These are phyloP conservation scores for Ganoderma sinense DNA, from an alignment of 1,284 basidiomycete genomes.

Conservation along the genomic window DNA sequence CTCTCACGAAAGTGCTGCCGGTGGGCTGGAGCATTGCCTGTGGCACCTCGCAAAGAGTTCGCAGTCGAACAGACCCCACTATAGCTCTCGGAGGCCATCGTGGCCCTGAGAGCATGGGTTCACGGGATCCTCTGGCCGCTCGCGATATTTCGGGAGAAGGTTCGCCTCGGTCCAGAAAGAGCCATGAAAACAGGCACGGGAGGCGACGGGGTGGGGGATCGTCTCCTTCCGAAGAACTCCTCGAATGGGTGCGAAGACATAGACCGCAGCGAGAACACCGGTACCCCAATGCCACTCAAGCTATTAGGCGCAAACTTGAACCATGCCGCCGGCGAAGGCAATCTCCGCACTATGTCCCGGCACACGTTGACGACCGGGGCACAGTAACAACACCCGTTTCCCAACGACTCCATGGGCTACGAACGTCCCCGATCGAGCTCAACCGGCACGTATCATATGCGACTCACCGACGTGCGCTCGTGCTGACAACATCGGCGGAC, in stretches of 20 bases:
- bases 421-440: neutral
- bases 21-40: neutral
- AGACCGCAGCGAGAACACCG: neutral
- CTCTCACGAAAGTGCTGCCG: neutral
- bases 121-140: neutral
- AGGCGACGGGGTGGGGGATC: neutral
- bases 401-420: neutral
- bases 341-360: neutral
- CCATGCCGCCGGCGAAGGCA: neutral
- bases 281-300: neutral
- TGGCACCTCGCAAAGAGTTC: neutral
- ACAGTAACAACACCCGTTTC: neutral
- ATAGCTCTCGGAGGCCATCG: neutral
- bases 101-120: neutral
- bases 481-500: slow-evolving; percentile 1
- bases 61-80: neutral
- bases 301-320: neutral
- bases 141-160: neutral
- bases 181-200: neutral
- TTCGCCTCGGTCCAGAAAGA: neutral
- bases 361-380: neutral
- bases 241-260: neutral
- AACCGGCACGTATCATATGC: neutral
- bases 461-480: neutral
- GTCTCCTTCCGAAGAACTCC: neutral